phyloP scores from a whole-genome alignment of 1,284 basidiomycete species.

The Ganoderma lingzhi region DNA sequence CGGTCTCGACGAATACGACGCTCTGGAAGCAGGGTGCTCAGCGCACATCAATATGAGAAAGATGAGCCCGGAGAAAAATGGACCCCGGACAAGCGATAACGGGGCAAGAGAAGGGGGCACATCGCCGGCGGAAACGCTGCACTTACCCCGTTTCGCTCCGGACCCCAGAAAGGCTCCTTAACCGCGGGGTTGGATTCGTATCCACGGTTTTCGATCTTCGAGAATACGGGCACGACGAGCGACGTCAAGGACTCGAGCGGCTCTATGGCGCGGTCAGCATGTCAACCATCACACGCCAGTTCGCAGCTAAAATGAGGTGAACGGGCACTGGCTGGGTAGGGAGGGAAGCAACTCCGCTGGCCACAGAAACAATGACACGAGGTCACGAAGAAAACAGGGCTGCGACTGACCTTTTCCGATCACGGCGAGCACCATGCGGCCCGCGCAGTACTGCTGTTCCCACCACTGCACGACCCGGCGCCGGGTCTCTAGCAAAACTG shows the following conservation, averaged over 20 bases:
- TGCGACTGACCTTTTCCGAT: conserved; percentile 39
- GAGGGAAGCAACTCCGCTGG: background rate
- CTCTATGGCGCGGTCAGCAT: conserved; percentile 27
- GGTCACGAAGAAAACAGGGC: background rate
- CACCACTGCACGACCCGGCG: conserved; percentile 74
- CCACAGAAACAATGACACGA: background rate
- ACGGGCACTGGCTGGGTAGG: background rate
- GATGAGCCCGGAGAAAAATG: background rate
- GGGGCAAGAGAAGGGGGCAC: background rate
- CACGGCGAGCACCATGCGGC: conserved; percentile 64
- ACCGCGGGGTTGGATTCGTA: conserved; percentile 50
- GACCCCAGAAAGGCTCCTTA: conserved; percentile 39
- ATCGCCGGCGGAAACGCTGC: background rate
- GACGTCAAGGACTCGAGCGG: conserved; percentile 38
- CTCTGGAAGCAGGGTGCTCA: conserved; percentile 41
- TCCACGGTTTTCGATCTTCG: conserved; percentile 56
- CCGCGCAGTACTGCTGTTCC: conserved; percentile 70
- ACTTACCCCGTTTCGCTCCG: conserved; percentile 52
- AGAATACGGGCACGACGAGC: conserved; percentile 48
- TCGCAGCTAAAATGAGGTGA: background rate
- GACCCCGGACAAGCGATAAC: background rate
- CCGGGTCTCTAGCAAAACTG: conserved; percentile 61
- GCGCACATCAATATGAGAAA: background rate
- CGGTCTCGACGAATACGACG: conserved; percentile 66
- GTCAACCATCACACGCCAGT: conserved; percentile 3